A percentile compares a stretch with the other conserved stretches of the same genome.
Evolutionary conservation across 1,284 basidiomycete species (phyloP).

Genomic region (Albatrellus sp.): DNA sequence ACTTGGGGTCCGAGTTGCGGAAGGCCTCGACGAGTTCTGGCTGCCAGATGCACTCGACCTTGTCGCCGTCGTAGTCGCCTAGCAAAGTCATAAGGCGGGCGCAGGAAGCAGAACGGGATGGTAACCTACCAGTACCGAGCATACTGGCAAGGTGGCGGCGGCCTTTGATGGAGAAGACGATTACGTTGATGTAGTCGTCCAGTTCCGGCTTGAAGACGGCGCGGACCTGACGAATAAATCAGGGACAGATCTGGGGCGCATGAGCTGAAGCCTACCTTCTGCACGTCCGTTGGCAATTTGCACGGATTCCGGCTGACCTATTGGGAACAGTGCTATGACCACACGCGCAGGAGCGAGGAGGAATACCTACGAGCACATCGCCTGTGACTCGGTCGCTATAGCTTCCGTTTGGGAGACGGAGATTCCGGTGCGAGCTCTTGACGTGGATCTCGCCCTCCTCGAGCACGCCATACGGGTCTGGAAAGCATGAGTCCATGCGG

Average conservation of each 20-base stretch:
- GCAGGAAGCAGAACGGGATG: not conserved
- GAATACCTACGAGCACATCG: conserved; percentile 23
- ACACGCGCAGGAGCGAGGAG: not conserved
- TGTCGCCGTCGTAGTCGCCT: conserved; percentile 38
- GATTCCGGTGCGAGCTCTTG: conserved; percentile 18
- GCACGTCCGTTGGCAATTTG: conserved; percentile 31
- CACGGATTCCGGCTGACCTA: conserved; percentile 33
- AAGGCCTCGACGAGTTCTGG: conserved; percentile 35
- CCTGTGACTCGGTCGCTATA: conserved; percentile 23
- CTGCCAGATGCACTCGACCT: conserved; percentile 26
- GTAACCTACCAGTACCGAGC: conserved; percentile 25
- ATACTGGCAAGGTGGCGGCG: conserved; percentile 25
- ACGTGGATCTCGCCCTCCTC: conserved; percentile 26
- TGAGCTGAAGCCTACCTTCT: conserved; percentile 20
- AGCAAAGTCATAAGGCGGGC: not conserved
- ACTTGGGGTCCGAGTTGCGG: conserved; percentile 30
- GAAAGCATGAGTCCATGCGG: not conserved
- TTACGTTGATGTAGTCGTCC: conserved; percentile 24
- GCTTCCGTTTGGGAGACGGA: conserved; percentile 16
- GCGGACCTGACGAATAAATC: conserved; percentile 19
- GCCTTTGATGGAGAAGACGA: conserved; percentile 28
- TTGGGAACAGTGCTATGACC: not conserved
- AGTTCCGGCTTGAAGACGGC: conserved; percentile 24
- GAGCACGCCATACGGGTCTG: conserved; percentile 26
- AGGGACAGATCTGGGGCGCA: not conserved